Evolutionary conservation across 768 basidiomycete genomes (phyloP), one percentile per base, ranked within the genome.

Genomic region (Leccinum pellstonianum): DNA sequence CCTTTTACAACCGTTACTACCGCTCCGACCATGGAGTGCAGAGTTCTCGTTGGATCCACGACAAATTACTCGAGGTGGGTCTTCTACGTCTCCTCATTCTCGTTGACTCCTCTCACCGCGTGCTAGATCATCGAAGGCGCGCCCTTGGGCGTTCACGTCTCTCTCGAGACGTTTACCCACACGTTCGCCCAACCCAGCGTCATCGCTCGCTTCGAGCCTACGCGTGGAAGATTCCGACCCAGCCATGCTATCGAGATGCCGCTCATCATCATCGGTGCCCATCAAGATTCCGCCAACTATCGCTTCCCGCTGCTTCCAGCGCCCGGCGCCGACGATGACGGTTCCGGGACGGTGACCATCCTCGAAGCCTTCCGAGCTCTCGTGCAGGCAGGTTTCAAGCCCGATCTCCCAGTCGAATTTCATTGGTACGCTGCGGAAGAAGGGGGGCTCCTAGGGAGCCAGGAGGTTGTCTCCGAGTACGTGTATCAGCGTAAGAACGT

Each of bases 371-470:
- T 90, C 72, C 82, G 89, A 38, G 88, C 81, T 14, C 76, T 91
- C 59, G 77, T 91, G 62, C 80, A 83, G 37, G 81, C 88, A 46
- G 83, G 86, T 69, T 91, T 87, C 79, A 81, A 72, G 46, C 90
- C 90, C 51, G 75, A 79, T 59, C 81, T 82, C 48, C 77, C 85
- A 9, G 79, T 91, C 33, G 88, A 93, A 69, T 93, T 91, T 73
- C 89, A 91, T 64, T 91, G 90, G 90, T 93, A 91, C 70, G 87
- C 89, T 56, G 90, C 86, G 43, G 90, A 92, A 78, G 90, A 72
- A 55, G 70, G 59, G 55, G 58, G 65, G 25, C 51, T 59, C 31
- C 51, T 66, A 17, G 56, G 55, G 19, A 56, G 80, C 38, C 82
- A 83, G 61, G 84, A 82, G 7, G 76, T 86, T 58, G 83, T 81